Evolutionary conservation across 306 rosid species (phyloP).

Genomic region (Nissolia schottii): DNA sequence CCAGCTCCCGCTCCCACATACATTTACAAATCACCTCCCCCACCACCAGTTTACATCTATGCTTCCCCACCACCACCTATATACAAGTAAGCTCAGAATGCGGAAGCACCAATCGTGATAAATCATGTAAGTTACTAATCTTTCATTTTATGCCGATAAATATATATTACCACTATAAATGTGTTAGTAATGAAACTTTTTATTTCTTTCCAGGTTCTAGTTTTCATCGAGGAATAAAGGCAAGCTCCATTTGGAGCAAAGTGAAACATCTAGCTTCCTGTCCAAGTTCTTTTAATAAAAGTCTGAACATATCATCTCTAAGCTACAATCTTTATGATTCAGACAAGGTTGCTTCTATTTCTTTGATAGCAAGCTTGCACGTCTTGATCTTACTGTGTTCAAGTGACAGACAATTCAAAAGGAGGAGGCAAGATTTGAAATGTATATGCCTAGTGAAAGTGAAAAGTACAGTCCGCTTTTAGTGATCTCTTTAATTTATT

Average conservation of each 20-base stretch:
- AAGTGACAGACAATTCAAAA: slow-evolving; percentile 28
- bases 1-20: slow-evolving; percentile 41
- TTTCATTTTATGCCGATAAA: background rate
- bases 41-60: slow-evolving; percentile 52
- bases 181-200: background rate
- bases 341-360: slow-evolving; percentile 41
- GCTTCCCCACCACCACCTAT: slow-evolving; percentile 63
- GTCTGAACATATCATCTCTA: slow-evolving; percentile 35
- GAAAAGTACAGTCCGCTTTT: slow-evolving; percentile 29
- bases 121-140: slow-evolving; percentile 55
- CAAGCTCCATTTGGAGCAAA: slow-evolving; percentile 42
- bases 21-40: slow-evolving; percentile 39
- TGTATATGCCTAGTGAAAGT: slow-evolving; percentile 37
- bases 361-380: slow-evolving; percentile 51
- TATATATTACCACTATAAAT: background rate
- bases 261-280: slow-evolving; percentile 45
- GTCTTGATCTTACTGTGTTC: slow-evolving; percentile 40
- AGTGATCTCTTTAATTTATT: slow-evolving; percentile 36
- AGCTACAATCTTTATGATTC: slow-evolving; percentile 27
- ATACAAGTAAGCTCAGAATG: slow-evolving; percentile 34
- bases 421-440: slow-evolving; percentile 33
- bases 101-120: background rate
- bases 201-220: slow-evolving; percentile 54
- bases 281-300: slow-evolving; percentile 52
- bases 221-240: slow-evolving; percentile 63